Conservation (phyloP, 176 grass and related monocot species). For the Cenchrus americanus region DNA sequence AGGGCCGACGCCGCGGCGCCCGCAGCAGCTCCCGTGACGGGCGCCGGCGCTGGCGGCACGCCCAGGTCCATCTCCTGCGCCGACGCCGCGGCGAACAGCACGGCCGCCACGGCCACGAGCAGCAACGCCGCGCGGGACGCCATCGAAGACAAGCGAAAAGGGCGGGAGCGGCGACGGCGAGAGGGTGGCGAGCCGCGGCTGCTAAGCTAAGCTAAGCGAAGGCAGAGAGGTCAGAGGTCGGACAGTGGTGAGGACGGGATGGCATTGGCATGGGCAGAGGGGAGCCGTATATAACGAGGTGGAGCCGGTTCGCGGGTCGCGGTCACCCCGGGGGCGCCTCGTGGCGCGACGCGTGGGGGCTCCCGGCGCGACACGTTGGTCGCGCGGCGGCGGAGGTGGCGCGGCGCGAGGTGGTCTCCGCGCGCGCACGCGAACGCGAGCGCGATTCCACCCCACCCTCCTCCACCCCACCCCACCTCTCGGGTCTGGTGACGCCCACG, state of each 20-base stretch:
- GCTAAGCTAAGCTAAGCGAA: neutral
- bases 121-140: conserved; percentile 51
- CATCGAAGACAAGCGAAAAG: conserved; percentile 34
- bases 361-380: conserved; percentile 49
- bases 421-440: conserved; percentile 24
- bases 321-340: neutral
- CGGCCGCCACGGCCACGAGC: conserved; percentile 43
- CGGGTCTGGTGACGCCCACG: conserved; percentile 39
- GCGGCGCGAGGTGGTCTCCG: conserved; percentile 25
- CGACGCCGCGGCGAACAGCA: conserved; percentile 58
- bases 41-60: conserved; percentile 56
- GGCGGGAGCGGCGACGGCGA: too few relatives aligned
- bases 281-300: conserved; percentile 47
- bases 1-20: conserved; percentile 46
- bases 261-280: neutral
- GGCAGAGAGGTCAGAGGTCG: neutral
- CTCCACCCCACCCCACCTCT: neutral
- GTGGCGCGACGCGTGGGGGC: conserved; percentile 21
- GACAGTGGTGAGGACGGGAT: neutral
- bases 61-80: conserved; percentile 51
- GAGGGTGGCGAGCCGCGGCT: too few relatives aligned
- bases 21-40: conserved; percentile 53
- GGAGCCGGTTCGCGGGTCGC: conserved; percentile 28
- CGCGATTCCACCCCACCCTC: neutral
- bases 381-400: conserved; percentile 40